Base-by-base conservation (phyloP, 352 stramenopile genomes). In the Phytophthora aleatoria region DNA sequence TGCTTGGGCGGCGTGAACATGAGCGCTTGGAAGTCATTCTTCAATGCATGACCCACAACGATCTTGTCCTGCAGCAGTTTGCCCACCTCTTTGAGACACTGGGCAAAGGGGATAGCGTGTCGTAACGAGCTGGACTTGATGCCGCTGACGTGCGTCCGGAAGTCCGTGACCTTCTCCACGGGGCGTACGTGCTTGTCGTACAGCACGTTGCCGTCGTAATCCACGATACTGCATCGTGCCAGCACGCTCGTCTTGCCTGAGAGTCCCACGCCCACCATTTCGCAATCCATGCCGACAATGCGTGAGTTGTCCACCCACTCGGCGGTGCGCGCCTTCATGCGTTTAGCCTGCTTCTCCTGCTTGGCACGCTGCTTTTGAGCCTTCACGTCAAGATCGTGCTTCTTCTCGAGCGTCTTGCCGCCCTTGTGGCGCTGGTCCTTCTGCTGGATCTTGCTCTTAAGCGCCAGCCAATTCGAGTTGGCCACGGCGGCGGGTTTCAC, bases 261-360 rank as follows among this genome's bases (percentile, higher is more conserved):
- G 13, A 89, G 61, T 0, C 87, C 87, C 3, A 96, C 87, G 33
- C 87, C 87, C 7, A 96, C 87, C 87, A 96, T 96, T 67, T 96
- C 87, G 64, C 87, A 96, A 83, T 96, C 87, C 84, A 96, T 94
- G n/a, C 70, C 87, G 20, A 94, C 65, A 57, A 96, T 92, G 7
- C 60, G 52, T 30, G 64, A 67, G 62, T 91, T 90, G 73, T 94
- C 83, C 62, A 96, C 89, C 87, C 85, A 93, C 56, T 90, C 68
- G 54, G 78, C 77, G 7, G 74, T 81, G 42, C 81, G 80, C 28
- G 55, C 45, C 62, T 90, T 71, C 59, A 80, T 71, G 48, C 82
- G 74, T 64, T 79, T 75, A 47, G 57, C 43, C 44, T 85, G 67
- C 50, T 89, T 82, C 26, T 74, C 68, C 42, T 84, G 71, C 47